Evolutionary conservation across 352 stramenopile genomes (phyloP).

Genomic region (Phytophthora fragariaefolia): DNA sequence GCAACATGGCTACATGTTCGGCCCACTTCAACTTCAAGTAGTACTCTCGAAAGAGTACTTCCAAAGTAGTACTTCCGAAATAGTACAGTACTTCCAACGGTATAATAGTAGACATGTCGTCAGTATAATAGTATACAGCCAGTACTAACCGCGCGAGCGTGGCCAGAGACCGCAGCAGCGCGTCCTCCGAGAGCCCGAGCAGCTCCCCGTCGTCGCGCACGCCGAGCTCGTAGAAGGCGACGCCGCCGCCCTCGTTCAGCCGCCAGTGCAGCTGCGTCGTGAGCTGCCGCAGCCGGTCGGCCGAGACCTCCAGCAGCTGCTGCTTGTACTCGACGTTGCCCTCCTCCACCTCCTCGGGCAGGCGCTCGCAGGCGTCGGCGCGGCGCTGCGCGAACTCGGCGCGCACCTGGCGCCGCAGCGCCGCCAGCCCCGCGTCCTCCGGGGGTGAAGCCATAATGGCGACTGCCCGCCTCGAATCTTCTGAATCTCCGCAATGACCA

Average conservation of each 20-base stretch:
- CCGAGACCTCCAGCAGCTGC: slow-evolving; percentile 75
- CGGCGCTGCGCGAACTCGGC: slow-evolving; percentile 26
- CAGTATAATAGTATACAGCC: no score
- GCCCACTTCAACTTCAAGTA: slow-evolving; percentile 24
- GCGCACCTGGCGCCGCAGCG: slow-evolving; percentile 28
- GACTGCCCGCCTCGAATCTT: slow-evolving; percentile 8
- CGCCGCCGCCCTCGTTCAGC: slow-evolving; percentile 87
- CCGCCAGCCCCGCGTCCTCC: slow-evolving; percentile 30
- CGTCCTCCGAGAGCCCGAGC: slow-evolving; percentile 67
- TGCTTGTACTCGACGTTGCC: slow-evolving; percentile 93
- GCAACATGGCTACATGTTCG: slow-evolving; percentile 11
- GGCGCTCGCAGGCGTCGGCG: slow-evolving; percentile 1
- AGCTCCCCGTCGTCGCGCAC: slow-evolving; percentile 85
- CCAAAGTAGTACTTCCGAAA: slow-evolving; percentile 4
- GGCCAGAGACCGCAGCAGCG: slow-evolving; percentile 74
- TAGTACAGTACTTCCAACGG: slow-evolving; percentile 10
- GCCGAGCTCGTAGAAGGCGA: slow-evolving; percentile 89
- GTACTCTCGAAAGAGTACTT: neutral
- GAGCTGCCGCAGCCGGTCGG: slow-evolving; percentile 84
- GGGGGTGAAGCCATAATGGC: slow-evolving; percentile 26
- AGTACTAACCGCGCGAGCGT: slow-evolving; percentile 56
- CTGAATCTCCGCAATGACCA: neutral
- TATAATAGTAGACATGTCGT: no score
- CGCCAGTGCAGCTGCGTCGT: slow-evolving; percentile 92
- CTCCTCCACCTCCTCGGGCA: slow-evolving; percentile 87